These are phyloP conservation scores for Eutrema salsugineum DNA, from an alignment of 441 rosid genomes.

Conservation along the genomic window DNA sequence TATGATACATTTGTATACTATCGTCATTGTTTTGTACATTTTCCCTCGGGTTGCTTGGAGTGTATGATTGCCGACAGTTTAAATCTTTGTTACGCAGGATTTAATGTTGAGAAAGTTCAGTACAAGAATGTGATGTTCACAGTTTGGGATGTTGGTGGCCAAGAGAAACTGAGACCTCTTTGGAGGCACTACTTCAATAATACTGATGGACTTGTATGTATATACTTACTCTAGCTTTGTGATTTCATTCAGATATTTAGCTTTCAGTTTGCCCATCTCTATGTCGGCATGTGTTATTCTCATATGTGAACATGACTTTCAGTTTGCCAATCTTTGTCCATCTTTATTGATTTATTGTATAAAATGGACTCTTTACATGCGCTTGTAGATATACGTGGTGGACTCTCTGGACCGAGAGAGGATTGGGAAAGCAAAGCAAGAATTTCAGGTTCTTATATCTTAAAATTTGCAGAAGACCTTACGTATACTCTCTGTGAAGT, in stretches of 20 bases:
- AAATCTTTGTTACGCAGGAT: slow-evolving; percentile 11
- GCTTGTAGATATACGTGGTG: slow-evolving; percentile 86
- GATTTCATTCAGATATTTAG: background rate
- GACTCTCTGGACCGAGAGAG: slow-evolving; percentile 99
- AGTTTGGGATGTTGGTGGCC: slow-evolving; percentile 71
- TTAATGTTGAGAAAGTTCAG: slow-evolving; percentile 36
- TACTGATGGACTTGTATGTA: slow-evolving; percentile 93
- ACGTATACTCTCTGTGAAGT: slow-evolving; percentile 16
- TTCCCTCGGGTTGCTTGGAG: background rate
- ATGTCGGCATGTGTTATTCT: background rate
- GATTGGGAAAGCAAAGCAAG: slow-evolving; percentile 85
- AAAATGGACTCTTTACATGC: background rate
- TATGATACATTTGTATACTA: slow-evolving; percentile 1
- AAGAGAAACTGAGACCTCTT: slow-evolving; percentile 96
- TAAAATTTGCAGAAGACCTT: slow-evolving; percentile 16
- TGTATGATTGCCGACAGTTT: background rate
- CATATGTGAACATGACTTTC: background rate
- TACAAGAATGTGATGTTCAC: slow-evolving; percentile 95
- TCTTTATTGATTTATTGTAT: background rate
- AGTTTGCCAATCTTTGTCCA: slow-evolving; percentile 5
- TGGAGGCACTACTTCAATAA: slow-evolving; percentile 99
- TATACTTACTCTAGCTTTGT: background rate
- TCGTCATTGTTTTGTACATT: background rate
- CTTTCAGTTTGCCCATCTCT: background rate
- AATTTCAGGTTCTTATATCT: slow-evolving; percentile 73